Conservation (phyloP, 140 eudicot genomes). For the Cichorium intybus region DNA sequence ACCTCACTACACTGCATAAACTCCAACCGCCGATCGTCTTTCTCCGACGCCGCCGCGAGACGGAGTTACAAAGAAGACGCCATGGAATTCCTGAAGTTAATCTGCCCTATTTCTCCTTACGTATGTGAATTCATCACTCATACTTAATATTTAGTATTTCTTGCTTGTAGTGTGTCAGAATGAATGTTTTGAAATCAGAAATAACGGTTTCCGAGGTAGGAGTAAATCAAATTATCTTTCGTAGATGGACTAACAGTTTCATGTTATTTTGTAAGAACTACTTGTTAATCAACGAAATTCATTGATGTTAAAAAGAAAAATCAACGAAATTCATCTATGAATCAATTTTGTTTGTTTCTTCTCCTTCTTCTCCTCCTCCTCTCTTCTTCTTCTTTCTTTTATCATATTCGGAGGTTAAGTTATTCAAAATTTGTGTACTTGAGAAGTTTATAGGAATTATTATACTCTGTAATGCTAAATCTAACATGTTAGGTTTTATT, state of each 20-base stretch:
- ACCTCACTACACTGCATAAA: slow-evolving; percentile 2
- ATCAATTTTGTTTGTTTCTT: slow-evolving; percentile 4
- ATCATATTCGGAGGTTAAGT: not conserved
- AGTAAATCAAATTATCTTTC: not conserved
- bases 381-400: not conserved
- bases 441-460: not conserved
- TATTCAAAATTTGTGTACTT: not conserved
- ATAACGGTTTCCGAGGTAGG: not conserved
- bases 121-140: slow-evolving; percentile 37
- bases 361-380: not conserved
- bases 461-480: not conserved
- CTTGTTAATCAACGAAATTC: not conserved
- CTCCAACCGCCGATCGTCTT: slow-evolving; percentile 6
- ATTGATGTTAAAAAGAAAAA: no score
- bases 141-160: not conserved
- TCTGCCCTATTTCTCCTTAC: slow-evolving; percentile 75
- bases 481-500: not conserved
- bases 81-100: slow-evolving; percentile 46
- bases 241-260: not conserved
- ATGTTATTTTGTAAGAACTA: slow-evolving; percentile 9
- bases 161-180: not conserved
- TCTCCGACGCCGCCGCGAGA: not conserved
- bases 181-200: not conserved
- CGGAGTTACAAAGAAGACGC: slow-evolving; percentile 17
- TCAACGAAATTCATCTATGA: slow-evolving; percentile 2